phyloP scores from a whole-genome alignment of 2,329 filamentous ascomycete genomes.

The Apiospora marii region DNA sequence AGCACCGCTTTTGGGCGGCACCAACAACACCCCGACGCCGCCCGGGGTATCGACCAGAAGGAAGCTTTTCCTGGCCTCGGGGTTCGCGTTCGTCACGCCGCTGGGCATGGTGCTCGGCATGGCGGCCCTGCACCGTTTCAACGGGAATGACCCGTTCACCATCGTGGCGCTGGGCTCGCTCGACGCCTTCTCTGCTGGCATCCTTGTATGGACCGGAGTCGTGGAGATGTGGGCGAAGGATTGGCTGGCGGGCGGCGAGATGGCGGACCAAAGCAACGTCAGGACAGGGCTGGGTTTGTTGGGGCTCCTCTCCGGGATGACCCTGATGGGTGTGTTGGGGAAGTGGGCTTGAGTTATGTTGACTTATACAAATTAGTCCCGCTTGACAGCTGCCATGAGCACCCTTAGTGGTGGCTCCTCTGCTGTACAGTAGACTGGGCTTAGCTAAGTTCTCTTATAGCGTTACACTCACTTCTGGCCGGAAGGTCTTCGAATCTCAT shows the following conservation, averaged over 20 bases:
- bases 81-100: slow-evolving; percentile 62
- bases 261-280: background rate
- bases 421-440: background rate
- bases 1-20: background rate
- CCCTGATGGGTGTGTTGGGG: slow-evolving; percentile 16
- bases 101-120: slow-evolving; percentile 67
- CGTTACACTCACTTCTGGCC: background rate
- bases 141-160: slow-evolving; percentile 60
- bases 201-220: slow-evolving; percentile 64
- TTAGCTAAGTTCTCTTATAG: background rate
- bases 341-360: background rate
- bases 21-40: no score
- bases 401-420: background rate
- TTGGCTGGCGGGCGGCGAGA: slow-evolving; percentile 54
- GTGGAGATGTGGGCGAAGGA: slow-evolving; percentile 66
- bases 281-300: background rate
- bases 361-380: background rate
- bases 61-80: slow-evolving; percentile 54
- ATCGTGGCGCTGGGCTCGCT: slow-evolving; percentile 63
- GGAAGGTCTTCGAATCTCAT: background rate
- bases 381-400: no score
- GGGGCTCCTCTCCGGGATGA: slow-evolving; percentile 14
- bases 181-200: slow-evolving; percentile 63
- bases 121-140: slow-evolving; percentile 61
- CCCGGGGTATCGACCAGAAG: background rate